These are phyloP conservation scores for Echites panduratus DNA, from an alignment of 257 asterid species.

Conservation along the genomic window DNA sequence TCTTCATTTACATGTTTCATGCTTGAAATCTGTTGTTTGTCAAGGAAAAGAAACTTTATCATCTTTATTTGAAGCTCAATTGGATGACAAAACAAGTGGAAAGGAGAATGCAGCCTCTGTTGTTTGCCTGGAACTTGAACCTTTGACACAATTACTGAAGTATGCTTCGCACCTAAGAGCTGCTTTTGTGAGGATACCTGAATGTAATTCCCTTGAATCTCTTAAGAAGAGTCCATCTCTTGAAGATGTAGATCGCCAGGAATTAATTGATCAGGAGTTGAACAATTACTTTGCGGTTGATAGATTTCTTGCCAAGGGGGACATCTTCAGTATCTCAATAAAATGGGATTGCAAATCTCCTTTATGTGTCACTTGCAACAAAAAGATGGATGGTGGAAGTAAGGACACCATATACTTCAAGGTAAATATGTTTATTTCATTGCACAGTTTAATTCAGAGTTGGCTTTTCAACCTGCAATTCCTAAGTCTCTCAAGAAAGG, in stretches of 20 bases:
- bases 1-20: slow-evolving; percentile 58
- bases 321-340: slow-evolving; percentile 59
- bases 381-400: slow-evolving; percentile 42
- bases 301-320: slow-evolving; percentile 80
- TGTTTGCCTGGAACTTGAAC: slow-evolving; percentile 48
- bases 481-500: neutral
- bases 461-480: neutral
- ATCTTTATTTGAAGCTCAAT: slow-evolving; percentile 47
- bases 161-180: slow-evolving; percentile 88
- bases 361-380: slow-evolving; percentile 66
- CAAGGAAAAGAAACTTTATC: slow-evolving; percentile 55
- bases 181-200: slow-evolving; percentile 87
- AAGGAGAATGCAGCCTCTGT: slow-evolving; percentile 26
- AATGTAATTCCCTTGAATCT: slow-evolving; percentile 65
- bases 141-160: slow-evolving; percentile 57
- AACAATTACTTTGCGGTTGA: slow-evolving; percentile 68
- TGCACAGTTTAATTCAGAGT: neutral
- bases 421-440: slow-evolving; percentile 31
- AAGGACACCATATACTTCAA: slow-evolving; percentile 59
- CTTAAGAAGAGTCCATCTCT: slow-evolving; percentile 56
- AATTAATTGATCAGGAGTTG: slow-evolving; percentile 71
- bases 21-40: slow-evolving; percentile 61
- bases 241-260: slow-evolving; percentile 72
- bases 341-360: slow-evolving; percentile 83
- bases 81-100: slow-evolving; percentile 29